Conservation (phyloP, 2,329 filamentous ascomycete genomes). For the Venturia oleaginea region DNA sequence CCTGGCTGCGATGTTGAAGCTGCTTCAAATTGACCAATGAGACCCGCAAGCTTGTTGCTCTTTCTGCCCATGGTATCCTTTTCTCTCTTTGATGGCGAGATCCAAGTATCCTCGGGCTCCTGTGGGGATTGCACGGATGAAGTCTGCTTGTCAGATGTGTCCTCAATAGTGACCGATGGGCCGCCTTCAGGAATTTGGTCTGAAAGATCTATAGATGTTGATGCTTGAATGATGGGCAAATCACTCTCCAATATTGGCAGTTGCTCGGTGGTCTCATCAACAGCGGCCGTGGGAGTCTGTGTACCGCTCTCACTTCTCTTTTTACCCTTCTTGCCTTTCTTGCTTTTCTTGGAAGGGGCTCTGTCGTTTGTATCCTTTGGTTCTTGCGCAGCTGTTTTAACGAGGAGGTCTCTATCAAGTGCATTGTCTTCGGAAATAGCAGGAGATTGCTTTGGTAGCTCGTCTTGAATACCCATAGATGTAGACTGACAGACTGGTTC, state of each 20-base stretch:
- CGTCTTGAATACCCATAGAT: neutral
- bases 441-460: neutral
- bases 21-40: neutral
- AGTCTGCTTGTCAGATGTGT: neutral
- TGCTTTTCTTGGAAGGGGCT: conserved; percentile 1
- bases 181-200: neutral
- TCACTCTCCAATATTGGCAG: neutral
- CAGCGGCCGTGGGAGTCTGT: neutral
- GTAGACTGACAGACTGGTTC: neutral
- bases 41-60: neutral
- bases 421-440: neutral
- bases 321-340: conserved; percentile 11
- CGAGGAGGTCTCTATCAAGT: neutral
- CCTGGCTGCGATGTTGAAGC: neutral
- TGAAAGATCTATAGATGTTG: neutral
- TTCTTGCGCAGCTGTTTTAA: neutral
- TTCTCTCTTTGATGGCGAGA: neutral
- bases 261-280: neutral
- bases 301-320: conserved; percentile 8
- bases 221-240: neutral
- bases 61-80: neutral
- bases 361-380: neutral
- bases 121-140: conserved; percentile 15
- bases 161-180: neutral
- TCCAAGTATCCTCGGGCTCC: neutral